Conservation (phyloP, 1,284 basidiomycete genomes). For the Boletus semigastroideus region DNA sequence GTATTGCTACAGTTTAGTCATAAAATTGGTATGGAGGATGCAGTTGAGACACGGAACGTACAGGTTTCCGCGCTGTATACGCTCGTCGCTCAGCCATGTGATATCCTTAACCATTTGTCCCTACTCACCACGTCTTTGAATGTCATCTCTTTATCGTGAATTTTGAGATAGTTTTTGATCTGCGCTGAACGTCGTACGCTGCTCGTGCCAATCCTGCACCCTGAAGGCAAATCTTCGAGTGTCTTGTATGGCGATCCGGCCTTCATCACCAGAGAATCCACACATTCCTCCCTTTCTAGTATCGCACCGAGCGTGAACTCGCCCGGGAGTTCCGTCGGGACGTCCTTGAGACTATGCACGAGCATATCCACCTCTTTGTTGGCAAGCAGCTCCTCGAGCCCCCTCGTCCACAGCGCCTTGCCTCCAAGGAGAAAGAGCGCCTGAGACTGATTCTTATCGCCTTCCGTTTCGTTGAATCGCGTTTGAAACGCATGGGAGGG, state of each 20-base stretch:
- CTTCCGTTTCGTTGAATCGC: conserved; percentile 86
- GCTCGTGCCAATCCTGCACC: conserved; percentile 91
- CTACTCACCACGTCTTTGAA: conserved; percentile 88
- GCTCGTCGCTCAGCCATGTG: conserved; percentile 4
- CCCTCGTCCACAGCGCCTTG: conserved; percentile 93
- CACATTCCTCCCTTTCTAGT: conserved; percentile 84
- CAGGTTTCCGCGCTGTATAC: conserved; percentile 73
- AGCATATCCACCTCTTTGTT: conserved; percentile 84
- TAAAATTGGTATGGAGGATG: conserved; percentile 8
- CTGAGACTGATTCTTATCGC: conserved; percentile 89
- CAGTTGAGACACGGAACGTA: conserved; percentile 33
- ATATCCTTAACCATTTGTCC: not conserved
- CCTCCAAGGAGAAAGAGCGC: conserved; percentile 80
- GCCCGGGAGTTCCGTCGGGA: conserved; percentile 84
- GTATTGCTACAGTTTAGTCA: conserved; percentile 60
- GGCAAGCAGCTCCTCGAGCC: conserved; percentile 84
- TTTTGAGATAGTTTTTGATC: conserved; percentile 77
- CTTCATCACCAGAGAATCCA: conserved; percentile 90
- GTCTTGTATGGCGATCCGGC: conserved; percentile 69
- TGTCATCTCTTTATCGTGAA: conserved; percentile 47
- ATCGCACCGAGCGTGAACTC: conserved; percentile 89
- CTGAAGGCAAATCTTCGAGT: conserved; percentile 84
- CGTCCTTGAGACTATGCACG: conserved; percentile 93
- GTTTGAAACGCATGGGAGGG: conserved; percentile 59
- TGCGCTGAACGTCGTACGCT: conserved; percentile 94